Evolutionary conservation across 2,329 filamentous ascomycete species (phyloP), one percentile per base, ranked within the genome.

Genomic region (Metarhizium sp.): DNA sequence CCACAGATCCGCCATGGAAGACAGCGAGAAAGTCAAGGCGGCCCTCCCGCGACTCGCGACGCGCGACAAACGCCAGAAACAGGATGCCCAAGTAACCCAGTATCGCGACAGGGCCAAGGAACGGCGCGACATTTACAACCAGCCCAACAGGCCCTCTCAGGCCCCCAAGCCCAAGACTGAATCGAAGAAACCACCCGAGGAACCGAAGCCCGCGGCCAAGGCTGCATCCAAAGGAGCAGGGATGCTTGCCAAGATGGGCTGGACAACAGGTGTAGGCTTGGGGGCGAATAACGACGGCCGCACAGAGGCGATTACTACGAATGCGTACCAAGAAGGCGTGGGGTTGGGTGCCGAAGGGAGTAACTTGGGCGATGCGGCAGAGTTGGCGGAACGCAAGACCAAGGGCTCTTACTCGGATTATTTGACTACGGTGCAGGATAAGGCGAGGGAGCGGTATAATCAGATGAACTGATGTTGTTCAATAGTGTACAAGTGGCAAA

Each of bases 191-290:
- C 30, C 59, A 2, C 29, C 43, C 8, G 61, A 46, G 29, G 63
- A 66, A 4, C 62, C 62, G 2, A 57, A 61, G 6, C 57, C 57
- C 13, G 54, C 63, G 2, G 49, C 57, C 11, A 66, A 64, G 36
- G 69, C 75, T 6, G 66, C 67, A 57, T 84, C 81, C 40, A 88
- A 86, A 67, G 85, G 85, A 13, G 83, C 83, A 0, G 81, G 82
- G 3, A 76, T 89, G 64, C 73, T 90, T 43, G 81, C 83, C 43
- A 89, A 88, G 73, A 87, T 88, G 81, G 86, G 86, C 30, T 89
- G 85, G 85, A 81, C 73, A 25, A 74, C 77, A 1, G 86, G 86
- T 8, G 75, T 78, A 55, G 85, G 86, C 0, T 73, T 89, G 4
- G 86, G 86, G 2, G 82, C 79, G 0, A 77, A 79, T 49, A 82